phyloP scores from a whole-genome alignment of 2,329 filamentous ascomycete genomes.

The Cladosporium cucumerinum region DNA sequence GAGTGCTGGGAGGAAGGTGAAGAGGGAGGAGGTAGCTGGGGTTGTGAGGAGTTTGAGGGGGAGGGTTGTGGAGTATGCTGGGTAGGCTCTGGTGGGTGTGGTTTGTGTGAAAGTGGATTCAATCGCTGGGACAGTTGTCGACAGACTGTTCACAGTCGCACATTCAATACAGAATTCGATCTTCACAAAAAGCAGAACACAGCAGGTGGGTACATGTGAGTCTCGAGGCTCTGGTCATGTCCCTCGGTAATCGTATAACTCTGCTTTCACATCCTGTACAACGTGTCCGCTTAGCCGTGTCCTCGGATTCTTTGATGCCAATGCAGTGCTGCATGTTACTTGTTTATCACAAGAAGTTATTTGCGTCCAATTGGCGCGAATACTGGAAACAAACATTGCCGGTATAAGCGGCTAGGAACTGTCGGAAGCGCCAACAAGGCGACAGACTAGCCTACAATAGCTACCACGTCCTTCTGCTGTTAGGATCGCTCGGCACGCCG shows the following conservation, averaged over 20 bases:
- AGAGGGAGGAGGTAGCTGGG: not conserved
- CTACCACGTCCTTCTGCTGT: not conserved
- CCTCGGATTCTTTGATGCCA: not conserved
- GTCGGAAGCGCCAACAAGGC: not conserved
- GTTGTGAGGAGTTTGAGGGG: not conserved
- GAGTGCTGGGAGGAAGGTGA: not conserved
- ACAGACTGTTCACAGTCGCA: too few relatives aligned
- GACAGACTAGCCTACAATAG: not conserved
- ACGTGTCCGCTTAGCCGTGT: not conserved
- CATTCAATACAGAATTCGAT: not conserved
- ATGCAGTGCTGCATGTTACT: not conserved
- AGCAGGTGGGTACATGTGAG: not conserved
- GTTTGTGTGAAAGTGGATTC: not conserved
- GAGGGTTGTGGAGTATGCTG: not conserved
- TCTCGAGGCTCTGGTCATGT: not conserved
- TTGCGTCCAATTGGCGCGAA: not conserved
- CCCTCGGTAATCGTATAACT: not conserved
- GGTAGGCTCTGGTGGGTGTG: not conserved
- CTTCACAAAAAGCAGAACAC: not conserved
- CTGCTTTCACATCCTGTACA: not conserved
- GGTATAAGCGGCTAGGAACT: not conserved
- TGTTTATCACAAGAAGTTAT: not conserved
- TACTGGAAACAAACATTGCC: not conserved
- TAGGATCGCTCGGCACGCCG: slow-evolving; percentile 5
- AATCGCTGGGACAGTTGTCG: not conserved